phyloP scores from a whole-genome alignment of 2,329 filamentous ascomycete genomes.

The Annulohypoxylon truncatum region DNA sequence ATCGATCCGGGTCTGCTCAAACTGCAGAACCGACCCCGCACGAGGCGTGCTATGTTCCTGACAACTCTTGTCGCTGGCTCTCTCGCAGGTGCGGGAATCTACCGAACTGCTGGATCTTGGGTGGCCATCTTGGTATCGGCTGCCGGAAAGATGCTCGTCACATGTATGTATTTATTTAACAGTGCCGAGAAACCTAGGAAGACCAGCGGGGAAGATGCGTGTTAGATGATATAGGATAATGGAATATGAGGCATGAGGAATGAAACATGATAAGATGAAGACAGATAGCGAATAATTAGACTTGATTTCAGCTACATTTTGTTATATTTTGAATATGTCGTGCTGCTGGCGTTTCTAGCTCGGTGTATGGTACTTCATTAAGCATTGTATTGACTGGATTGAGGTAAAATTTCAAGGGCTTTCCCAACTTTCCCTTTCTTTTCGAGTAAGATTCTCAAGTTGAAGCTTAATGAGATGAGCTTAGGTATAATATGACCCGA shows the following conservation, averaged over 20 bases:
- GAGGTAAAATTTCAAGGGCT: too few species aligned
- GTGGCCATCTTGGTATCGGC: slow-evolving; percentile 58
- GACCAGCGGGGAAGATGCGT: slow-evolving; percentile 31
- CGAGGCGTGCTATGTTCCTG: slow-evolving; percentile 63
- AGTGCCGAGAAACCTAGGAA: slow-evolving; percentile 50
- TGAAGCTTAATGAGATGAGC: not conserved
- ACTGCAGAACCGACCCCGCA: slow-evolving; percentile 61
- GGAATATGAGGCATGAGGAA: not conserved
- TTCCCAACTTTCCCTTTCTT: too few species aligned
- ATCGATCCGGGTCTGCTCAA: slow-evolving; percentile 64
- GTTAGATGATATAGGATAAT: slow-evolving; percentile 28
- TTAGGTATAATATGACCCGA: not conserved
- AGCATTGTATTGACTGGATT: too few species aligned
- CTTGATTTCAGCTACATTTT: not conserved
- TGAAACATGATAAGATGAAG: not conserved
- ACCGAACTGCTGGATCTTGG: slow-evolving; percentile 56
- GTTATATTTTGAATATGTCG: not conserved
- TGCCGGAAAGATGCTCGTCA: slow-evolving; percentile 59
- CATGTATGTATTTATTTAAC: slow-evolving; percentile 59
- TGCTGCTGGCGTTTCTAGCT: too few species aligned
- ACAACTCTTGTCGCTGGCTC: slow-evolving; percentile 59
- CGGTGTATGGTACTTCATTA: too few species aligned
- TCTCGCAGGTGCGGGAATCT: slow-evolving; percentile 64
- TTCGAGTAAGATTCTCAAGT: not conserved
- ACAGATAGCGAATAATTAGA: slow-evolving; percentile 14